Evolutionary conservation across 495 filamentous ascomycete genomes (phyloP).

Genomic region (Aspergillus leporis): DNA sequence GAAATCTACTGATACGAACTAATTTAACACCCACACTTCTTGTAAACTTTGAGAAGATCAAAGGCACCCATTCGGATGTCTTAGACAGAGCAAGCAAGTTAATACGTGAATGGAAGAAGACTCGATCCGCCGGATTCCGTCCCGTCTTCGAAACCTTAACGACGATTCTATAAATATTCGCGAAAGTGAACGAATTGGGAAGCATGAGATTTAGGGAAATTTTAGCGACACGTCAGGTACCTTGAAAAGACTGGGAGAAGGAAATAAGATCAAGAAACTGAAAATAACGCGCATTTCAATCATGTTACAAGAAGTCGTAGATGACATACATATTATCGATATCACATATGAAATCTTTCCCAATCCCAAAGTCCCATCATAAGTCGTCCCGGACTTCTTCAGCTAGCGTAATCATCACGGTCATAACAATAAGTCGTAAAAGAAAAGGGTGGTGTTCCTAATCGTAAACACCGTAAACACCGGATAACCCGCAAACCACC

Average conservation of each 20-base stretch:
- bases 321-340: not conserved
- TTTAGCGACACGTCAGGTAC: not conserved
- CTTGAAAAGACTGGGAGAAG: not conserved
- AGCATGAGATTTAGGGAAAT: not conserved
- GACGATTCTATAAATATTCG: not conserved
- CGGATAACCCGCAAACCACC: conserved; percentile 8
- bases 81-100: no score
- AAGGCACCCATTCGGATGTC: no score
- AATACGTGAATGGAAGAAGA: no score
- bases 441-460: not conserved
- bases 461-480: not conserved
- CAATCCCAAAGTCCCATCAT: not conserved
- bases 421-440: not conserved
- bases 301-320: not conserved
- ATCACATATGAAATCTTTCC: not conserved
- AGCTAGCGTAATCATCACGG: conserved; percentile 13
- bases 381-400: not conserved
- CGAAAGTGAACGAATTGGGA: not conserved
- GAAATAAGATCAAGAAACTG: not conserved
- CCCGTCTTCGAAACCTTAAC: not conserved
- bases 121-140: not conserved
- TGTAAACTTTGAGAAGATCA: no score
- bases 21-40: no score
- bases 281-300: not conserved
- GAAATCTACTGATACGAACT: no score